Conservation (phyloP, 495 filamentous ascomycete species). For the Glarea lozoyensis region DNA sequence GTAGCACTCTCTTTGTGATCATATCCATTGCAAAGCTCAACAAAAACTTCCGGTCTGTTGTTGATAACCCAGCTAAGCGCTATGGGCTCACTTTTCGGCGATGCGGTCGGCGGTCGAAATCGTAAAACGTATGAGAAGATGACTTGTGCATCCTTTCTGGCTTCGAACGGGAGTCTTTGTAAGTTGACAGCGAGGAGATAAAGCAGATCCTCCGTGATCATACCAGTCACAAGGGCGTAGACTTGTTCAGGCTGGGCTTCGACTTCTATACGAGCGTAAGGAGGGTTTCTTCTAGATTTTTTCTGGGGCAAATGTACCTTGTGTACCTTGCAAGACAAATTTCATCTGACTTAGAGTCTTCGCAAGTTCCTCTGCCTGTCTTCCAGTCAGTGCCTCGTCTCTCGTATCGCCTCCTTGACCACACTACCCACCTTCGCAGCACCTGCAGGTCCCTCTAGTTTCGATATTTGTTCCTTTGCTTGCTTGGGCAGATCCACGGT, state of each 20-base stretch:
- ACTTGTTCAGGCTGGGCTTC: conserved; percentile 83
- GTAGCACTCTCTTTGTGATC: conserved; percentile 85
- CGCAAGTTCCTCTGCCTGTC: conserved; percentile 60
- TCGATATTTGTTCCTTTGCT: conserved; percentile 43
- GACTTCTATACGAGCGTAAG: conserved; percentile 47
- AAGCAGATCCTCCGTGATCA: conserved; percentile 83
- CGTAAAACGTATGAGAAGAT: conserved; percentile 85
- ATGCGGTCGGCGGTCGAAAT: conserved; percentile 55
- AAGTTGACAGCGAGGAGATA: conserved; percentile 72
- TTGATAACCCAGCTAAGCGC: conserved; percentile 81
- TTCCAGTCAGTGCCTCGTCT: conserved; percentile 12
- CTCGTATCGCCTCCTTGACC: neutral
- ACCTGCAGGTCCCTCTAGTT: conserved; percentile 42
- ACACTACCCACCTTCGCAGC: conserved; percentile 37
- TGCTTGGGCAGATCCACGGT: conserved; percentile 40
- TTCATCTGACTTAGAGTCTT: conserved; percentile 78
- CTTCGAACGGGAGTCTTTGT: conserved; percentile 83
- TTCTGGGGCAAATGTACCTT: conserved; percentile 13
- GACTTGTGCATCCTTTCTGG: conserved; percentile 79
- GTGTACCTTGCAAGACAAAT: conserved; percentile 69
- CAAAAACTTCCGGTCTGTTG: conserved; percentile 74
- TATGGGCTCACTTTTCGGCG: conserved; percentile 56
- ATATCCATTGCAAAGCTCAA: conserved; percentile 85
- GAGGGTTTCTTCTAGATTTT: no score
- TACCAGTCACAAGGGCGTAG: conserved; percentile 63